Evolutionary conservation across 352 stramenopile genomes (phyloP), one percentile per base, ranked within the genome.

Genomic region (Globisporangium radiosum): DNA sequence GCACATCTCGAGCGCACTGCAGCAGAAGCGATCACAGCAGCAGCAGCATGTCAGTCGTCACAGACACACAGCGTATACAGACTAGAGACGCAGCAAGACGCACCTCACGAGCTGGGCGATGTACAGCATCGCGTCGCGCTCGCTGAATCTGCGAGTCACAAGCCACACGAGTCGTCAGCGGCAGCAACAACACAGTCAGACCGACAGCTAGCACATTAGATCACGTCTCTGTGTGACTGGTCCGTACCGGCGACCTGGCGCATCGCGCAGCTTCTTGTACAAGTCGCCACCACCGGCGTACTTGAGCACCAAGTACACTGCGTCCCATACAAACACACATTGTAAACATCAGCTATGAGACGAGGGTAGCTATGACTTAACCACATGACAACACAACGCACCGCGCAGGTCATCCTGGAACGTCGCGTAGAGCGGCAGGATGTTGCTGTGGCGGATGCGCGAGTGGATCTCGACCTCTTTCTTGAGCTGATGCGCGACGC

Each of bases 401-500:
- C 75, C 75, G 61, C 79, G 78, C 7, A 69, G 86, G 44, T 80
- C 68, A 66, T 93, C 85, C 60, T 94, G 83, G 62, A 94, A 94
- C 6, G 77, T 90, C 13, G 81, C 86, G 64, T 93, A 92, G 19
- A 97, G 67, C 11, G 76, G 79, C 40, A 97, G 59, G 44, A 97
- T 96, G 64, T 96, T 88, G 53, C 78, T 67, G 63, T 97, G 88
- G 9, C 79, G 75, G 58, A 97, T 93, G 5, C 84, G 82, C 36
- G 78, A 94, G 59, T 97, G 91, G 60, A 98, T 93, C 60, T 97
- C 89, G 15, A 96, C 87, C 68, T 98, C 91, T 54, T 96, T 90
- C 43, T 75, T 67, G 2, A 97, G 72, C 52, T 95, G 88, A 37
- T 96, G 76, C 7, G 79, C 72, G 0, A 90, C 81, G 37, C 81